Evolutionary conservation across 2,329 filamentous ascomycete species (phyloP).

Genomic region (Diaporthe capsici): DNA sequence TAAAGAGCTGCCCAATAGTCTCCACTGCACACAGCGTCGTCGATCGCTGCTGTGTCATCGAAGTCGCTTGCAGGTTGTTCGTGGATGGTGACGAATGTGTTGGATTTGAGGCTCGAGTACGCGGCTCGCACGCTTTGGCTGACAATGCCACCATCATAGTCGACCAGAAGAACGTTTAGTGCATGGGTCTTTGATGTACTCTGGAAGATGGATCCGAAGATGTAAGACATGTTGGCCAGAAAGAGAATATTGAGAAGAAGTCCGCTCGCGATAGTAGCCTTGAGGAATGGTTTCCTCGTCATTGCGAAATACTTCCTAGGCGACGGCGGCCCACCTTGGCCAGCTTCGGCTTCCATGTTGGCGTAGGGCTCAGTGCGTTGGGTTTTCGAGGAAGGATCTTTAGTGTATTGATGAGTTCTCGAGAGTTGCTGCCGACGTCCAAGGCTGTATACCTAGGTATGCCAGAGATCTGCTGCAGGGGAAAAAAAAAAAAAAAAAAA

Average conservation of each 20-base stretch:
- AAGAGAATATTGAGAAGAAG: conserved; percentile 14
- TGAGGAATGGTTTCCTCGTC: conserved; percentile 15
- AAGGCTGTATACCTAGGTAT: not conserved
- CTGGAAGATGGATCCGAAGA: conserved; percentile 4
- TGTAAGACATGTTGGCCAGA: conserved; percentile 14
- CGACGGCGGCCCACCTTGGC: conserved; percentile 7
- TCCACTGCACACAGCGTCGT: conserved; percentile 18
- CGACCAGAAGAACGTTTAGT: conserved; percentile 25
- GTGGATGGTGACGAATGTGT: conserved; percentile 19
- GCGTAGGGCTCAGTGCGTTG: not conserved
- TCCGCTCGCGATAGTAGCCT: conserved; percentile 4
- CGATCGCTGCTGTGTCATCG: not conserved
- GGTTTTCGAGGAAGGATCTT: not conserved
- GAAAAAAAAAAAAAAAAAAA: no score
- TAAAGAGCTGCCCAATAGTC: conserved; percentile 31
- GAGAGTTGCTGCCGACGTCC: not conserved
- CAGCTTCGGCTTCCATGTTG: not conserved
- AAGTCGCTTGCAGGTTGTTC: conserved; percentile 5
- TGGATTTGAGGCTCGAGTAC: not conserved
- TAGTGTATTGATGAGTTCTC: not conserved
- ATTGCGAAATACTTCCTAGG: conserved; percentile 7
- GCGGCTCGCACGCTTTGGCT: conserved; percentile 13
- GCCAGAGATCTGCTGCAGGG: not conserved
- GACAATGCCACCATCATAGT: conserved; percentile 27
- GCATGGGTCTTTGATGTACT: not conserved